Evolutionary conservation across 2,329 filamentous ascomycete genomes (phyloP).

Genomic region (Neodidymelliopsis sp.): DNA sequence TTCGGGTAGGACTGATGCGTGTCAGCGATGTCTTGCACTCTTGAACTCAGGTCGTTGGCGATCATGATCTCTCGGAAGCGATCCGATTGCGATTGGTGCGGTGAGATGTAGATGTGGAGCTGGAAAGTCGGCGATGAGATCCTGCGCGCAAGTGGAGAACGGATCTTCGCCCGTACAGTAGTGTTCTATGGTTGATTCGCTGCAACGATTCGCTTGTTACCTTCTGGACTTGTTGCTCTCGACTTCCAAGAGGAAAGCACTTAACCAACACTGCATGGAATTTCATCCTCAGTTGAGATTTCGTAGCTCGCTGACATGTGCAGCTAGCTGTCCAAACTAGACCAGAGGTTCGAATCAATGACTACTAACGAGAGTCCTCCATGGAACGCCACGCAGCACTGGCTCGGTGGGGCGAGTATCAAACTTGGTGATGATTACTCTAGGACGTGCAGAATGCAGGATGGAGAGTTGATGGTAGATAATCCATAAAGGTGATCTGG

Average conservation of each 20-base stretch:
- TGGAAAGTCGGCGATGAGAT: conserved; percentile 17
- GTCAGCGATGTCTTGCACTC: background rate
- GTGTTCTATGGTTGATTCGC: conserved; percentile 9
- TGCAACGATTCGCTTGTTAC: background rate
- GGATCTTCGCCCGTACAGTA: conserved; percentile 1
- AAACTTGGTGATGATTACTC: background rate
- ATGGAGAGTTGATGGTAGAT: background rate
- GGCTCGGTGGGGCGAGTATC: background rate
- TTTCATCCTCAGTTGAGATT: no score
- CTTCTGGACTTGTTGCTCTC: background rate
- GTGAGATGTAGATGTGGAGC: conserved; percentile 2
- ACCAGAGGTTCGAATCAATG: background rate
- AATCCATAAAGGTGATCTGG: background rate
- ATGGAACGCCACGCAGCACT: background rate
- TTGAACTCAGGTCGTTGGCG: background rate
- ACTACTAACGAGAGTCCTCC: no score
- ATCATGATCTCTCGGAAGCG: background rate
- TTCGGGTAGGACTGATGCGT: background rate
- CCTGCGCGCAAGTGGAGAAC: conserved; percentile 16
- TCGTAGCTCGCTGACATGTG: no score
- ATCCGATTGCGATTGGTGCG: conserved; percentile 2
- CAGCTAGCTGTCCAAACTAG: background rate
- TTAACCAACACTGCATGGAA: no score
- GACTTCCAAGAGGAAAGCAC: no score
- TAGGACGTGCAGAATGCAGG: conserved; percentile 6